Evolutionary conservation across 2,329 filamentous ascomycete genomes (phyloP).

Genomic region (Drechslerella coelobrocha): DNA sequence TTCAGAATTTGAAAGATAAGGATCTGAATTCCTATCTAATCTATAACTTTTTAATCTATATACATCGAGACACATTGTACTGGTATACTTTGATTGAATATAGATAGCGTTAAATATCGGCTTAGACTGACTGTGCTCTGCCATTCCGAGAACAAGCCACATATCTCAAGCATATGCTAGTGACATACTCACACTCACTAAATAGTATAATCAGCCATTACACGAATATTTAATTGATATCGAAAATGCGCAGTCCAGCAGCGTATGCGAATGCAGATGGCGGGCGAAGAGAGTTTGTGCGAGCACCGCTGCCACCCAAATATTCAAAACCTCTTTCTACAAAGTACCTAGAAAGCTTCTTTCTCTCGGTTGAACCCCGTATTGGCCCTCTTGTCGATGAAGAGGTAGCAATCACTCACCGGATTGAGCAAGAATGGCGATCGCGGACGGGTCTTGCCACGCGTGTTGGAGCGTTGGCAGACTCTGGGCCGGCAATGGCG

Average conservation of each 20-base stretch:
- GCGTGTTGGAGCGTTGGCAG: not conserved
- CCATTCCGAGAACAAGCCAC: not conserved
- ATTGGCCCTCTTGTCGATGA: conserved; percentile 2
- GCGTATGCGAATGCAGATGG: not conserved
- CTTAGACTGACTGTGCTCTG: not conserved
- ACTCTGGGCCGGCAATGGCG: not conserved
- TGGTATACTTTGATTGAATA: not conserved
- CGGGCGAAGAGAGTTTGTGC: not conserved
- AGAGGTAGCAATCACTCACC: not conserved
- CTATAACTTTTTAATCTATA: not conserved
- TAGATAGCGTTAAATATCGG: not conserved
- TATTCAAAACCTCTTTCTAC: not conserved
- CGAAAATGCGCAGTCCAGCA: not conserved
- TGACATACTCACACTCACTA: not conserved
- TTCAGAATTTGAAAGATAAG: not conserved
- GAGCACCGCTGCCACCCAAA: not conserved
- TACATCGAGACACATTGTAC: not conserved
- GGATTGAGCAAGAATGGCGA: conserved; percentile 2
- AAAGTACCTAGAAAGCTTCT: conserved; percentile 7
- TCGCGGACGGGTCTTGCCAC: not conserved
- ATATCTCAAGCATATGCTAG: not conserved
- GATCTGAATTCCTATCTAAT: not conserved
- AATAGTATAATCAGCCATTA: not conserved
- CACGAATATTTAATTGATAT: too few species aligned
- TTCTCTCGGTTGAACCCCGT: conserved; percentile 2